phyloP scores from a whole-genome alignment of 345 rosid genomes.

The Eucalyptus erythrocorys region DNA sequence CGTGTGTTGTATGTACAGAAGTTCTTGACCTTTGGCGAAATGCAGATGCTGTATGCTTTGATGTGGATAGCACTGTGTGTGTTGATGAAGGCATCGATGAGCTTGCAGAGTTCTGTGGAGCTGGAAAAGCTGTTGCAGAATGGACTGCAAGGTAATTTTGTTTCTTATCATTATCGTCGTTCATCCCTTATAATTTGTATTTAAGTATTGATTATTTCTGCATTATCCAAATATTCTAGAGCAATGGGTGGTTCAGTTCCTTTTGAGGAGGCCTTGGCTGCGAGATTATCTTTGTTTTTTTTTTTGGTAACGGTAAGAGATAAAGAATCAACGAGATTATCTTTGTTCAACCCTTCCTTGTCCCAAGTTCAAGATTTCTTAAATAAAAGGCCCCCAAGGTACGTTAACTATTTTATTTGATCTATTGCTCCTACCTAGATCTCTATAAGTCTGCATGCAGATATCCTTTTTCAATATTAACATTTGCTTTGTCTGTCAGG shows the following conservation, averaged over 20 bases:
- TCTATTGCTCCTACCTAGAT: background rate
- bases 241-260: constrained; percentile 98
- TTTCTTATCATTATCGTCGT: background rate
- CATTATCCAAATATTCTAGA: constrained; percentile 22
- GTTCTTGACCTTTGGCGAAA: constrained; percentile 65
- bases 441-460: background rate
- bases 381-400: constrained; percentile 74
- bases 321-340: too few species aligned
- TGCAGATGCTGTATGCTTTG: constrained; percentile 84
- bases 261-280: constrained; percentile 91
- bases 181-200: background rate
- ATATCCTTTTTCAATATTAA: background rate
- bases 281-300: too few species aligned
- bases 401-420: background rate
- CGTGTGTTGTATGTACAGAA: constrained; percentile 26
- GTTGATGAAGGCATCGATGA: constrained; percentile 95
- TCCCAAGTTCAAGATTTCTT: constrained; percentile 72
- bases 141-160: constrained; percentile 80
- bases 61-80: constrained; percentile 98
- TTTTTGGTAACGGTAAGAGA: too few species aligned
- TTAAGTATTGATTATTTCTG: background rate
- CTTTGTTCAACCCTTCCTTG: constrained; percentile 78
- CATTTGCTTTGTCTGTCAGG: background rate
- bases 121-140: constrained; percentile 92
- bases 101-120: constrained; percentile 97